Evolutionary conservation across 768 basidiomycete species (phyloP).

Genomic region (Mycena filopes): DNA sequence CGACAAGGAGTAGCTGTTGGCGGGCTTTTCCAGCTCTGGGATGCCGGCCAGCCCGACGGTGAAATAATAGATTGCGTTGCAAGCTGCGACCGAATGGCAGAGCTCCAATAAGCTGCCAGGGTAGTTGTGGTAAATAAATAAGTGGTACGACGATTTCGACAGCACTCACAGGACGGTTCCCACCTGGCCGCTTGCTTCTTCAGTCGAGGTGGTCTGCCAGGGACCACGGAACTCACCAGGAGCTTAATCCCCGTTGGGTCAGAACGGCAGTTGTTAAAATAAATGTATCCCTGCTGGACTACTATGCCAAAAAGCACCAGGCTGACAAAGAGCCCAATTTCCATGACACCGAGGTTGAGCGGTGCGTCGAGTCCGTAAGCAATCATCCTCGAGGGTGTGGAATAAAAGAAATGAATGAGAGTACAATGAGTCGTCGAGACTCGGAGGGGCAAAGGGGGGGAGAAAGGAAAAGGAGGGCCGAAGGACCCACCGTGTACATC

Average conservation of each 20-base stretch:
- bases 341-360: slow-evolving; percentile 16
- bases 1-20: slow-evolving; percentile 34
- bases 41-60: slow-evolving; percentile 42
- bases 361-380: slow-evolving; percentile 25
- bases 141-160: not conserved
- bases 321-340: slow-evolving; percentile 27
- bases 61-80: slow-evolving; percentile 43
- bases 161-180: slow-evolving; percentile 23
- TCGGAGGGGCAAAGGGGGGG: slow-evolving; percentile 1
- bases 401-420: not conserved
- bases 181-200: not conserved
- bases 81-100: slow-evolving; percentile 23
- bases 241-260: slow-evolving; percentile 18
- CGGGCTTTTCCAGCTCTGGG: slow-evolving; percentile 33
- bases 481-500: not conserved
- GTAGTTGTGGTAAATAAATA: not conserved
- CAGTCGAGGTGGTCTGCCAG: not conserved
- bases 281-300: slow-evolving; percentile 24
- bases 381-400: slow-evolving; percentile 5
- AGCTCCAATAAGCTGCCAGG: slow-evolving; percentile 25
- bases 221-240: slow-evolving; percentile 8
- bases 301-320: slow-evolving; percentile 27
- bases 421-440: slow-evolving; percentile 30
- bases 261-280: slow-evolving; percentile 12
- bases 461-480: slow-evolving; percentile 8